A percentile compares a stretch with the other conserved stretches of the same genome.
These are phyloP conservation scores for Suillus plorans DNA, from an alignment of 768 basidiomycete genomes.

Conservation along the genomic window DNA sequence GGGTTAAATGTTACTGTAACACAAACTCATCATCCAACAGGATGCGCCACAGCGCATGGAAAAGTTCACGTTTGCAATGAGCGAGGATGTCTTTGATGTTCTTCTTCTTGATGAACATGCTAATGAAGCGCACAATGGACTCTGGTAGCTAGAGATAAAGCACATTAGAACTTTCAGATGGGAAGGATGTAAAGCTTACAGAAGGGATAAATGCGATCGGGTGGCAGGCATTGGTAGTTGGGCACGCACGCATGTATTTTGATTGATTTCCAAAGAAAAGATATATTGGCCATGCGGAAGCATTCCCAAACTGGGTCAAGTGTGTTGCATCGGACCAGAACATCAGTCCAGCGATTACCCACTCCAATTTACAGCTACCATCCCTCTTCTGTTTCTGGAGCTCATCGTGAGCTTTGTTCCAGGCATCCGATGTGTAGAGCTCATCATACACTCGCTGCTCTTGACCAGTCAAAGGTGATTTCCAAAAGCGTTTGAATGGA, in stretches of 20 bases:
- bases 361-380: slow-evolving; percentile 7
- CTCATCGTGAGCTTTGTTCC: too few relatives aligned
- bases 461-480: neutral
- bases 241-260: slow-evolving; percentile 22
- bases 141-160: too few relatives aligned
- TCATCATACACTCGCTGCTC: slow-evolving; percentile 10
- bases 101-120: neutral
- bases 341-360: too few relatives aligned
- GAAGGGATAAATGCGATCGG: slow-evolving; percentile 10
- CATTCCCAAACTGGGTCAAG: slow-evolving; percentile 25
- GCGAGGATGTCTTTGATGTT: slow-evolving; percentile 1
- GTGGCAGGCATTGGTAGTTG: slow-evolving; percentile 10
- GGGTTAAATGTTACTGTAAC: too few relatives aligned
- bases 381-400: slow-evolving; percentile 17
- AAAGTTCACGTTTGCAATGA: slow-evolving; percentile 16
- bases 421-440: too few relatives aligned
- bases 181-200: too few relatives aligned
- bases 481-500: slow-evolving; percentile 4
- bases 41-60: slow-evolving; percentile 13
- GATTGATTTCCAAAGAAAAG: slow-evolving; percentile 21
- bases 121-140: too few relatives aligned
- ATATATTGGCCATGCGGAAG: slow-evolving; percentile 26
- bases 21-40: slow-evolving; percentile 18
- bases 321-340: too few relatives aligned
- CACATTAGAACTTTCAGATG: too few relatives aligned